Base-by-base conservation (phyloP, 331 rosid genomes). In the Malus hybrid region DNA sequence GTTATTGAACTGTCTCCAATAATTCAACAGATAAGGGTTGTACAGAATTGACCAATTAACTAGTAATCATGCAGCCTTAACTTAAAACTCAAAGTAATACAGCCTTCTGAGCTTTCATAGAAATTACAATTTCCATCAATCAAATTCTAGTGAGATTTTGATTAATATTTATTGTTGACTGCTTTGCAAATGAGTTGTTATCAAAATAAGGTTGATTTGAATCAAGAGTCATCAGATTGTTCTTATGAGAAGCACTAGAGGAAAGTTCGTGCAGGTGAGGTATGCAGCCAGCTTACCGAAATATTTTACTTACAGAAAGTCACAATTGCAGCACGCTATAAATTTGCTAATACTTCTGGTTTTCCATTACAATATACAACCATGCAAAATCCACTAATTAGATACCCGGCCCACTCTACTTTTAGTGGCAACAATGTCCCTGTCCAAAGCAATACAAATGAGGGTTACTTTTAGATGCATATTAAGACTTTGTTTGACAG, bases 291-390 rank as follows among this genome's bases (percentile, higher is more conserved):
- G 12, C 12, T 39, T 39, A 2, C 46, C 12, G 46, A 39, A 39
- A 39, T 39, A 39, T 2, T 39, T 9, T 9, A 0, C 46, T 39
- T 39, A 39, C 46, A 39, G 46, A 9, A 28, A 2, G 44, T 16
- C 44, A 67, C 29, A 77, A 24, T 32, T 69, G n/a, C 52, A 16
- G 55, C 78, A 54, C 9, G 29, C 42, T 14, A 33, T 19, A 60
- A 66, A 39, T 2, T 76, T 81, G 81, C 73, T 42, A 12, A n/a
- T 70, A 60, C 55, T 29, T 6, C 20, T n/a, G 64, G n/a, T 14
- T 52, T 67, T 18, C 54, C 70, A 57, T 69, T 64, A 28, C 52
- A 77, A 31, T 6, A 74, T 56, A 48, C 24, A 68, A 60, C 59
- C 24, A 54, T 32, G 16, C 6, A 33, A 5, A 29, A 27, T 59